Percentiles rank a stretch among this genome's conserved stretches.
These are phyloP conservation scores for Stylosanthes scabra DNA, from an alignment of 331 rosid genomes.

Conservation along the genomic window DNA sequence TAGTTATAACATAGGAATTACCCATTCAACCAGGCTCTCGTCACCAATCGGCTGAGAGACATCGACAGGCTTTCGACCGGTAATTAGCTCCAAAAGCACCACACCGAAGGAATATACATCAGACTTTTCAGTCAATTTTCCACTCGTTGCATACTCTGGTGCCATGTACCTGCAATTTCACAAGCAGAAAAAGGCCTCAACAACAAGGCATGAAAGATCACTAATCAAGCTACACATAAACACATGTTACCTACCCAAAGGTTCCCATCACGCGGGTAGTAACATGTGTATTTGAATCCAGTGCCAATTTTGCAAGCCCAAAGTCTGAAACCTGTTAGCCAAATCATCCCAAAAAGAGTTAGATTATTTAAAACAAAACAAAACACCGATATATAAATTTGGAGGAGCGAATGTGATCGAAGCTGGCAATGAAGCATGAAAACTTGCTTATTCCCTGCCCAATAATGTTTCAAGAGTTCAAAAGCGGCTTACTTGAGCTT, in stretches of 20 bases:
- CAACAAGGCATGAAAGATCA: neutral
- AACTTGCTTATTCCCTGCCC: slow-evolving; percentile 14
- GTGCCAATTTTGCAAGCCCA: slow-evolving; percentile 93
- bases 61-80: slow-evolving; percentile 97
- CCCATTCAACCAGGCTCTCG: slow-evolving; percentile 99
- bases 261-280: slow-evolving; percentile 99
- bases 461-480: slow-evolving; percentile 20
- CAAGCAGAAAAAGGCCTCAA: neutral
- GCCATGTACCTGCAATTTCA: slow-evolving; percentile 81
- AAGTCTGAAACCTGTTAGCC: slow-evolving; percentile 91
- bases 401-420: slow-evolving; percentile 21
- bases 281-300: slow-evolving; percentile 90
- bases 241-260: slow-evolving; percentile 77
- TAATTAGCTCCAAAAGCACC: slow-evolving; percentile 93
- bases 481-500: slow-evolving; percentile 76
- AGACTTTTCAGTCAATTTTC: slow-evolving; percentile 94
- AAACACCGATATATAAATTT: neutral
- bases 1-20: slow-evolving; percentile 40
- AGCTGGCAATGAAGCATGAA: neutral
- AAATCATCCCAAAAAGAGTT: slow-evolving; percentile 37
- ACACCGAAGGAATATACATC: slow-evolving; percentile 97
- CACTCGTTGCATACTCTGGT: slow-evolving; percentile 99
- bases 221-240: neutral
- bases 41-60: slow-evolving; percentile 95
- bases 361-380: neutral